Percentiles rank a stretch among this genome's conserved stretches.
phyloP scores from a whole-genome alignment of 116 monocot genomes.

The Zostera marina region DNA sequence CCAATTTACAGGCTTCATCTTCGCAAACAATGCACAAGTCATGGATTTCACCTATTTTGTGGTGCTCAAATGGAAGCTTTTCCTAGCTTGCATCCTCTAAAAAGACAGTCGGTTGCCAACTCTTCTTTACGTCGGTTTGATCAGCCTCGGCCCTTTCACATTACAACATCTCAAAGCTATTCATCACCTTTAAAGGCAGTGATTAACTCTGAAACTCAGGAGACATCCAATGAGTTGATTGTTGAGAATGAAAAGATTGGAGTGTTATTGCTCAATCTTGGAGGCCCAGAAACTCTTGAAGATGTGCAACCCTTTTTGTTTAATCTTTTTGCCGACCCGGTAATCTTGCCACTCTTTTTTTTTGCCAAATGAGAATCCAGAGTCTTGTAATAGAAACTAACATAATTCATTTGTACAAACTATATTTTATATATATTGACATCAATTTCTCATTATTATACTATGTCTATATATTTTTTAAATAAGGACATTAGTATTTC shows the following conservation, averaged over 20 bases:
- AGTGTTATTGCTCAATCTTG: slow-evolving; percentile 86
- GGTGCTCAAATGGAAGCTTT: slow-evolving; percentile 16
- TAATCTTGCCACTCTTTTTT: slow-evolving; percentile 13
- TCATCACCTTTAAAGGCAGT: slow-evolving; percentile 53
- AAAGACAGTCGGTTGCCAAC: slow-evolving; percentile 17
- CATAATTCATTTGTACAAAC: background rate
- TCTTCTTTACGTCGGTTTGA: slow-evolving; percentile 11
- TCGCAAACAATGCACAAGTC: slow-evolving; percentile 6
- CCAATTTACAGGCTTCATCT: background rate
- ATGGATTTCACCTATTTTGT: slow-evolving; percentile 10
- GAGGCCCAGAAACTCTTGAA: slow-evolving; percentile 93
- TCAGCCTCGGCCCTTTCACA: slow-evolving; percentile 8
- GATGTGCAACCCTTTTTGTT: slow-evolving; percentile 98
- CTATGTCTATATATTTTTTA: too few relatives aligned
- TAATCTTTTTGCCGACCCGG: slow-evolving; percentile 94
- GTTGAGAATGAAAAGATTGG: slow-evolving; percentile 66
- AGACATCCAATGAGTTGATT: slow-evolving; percentile 20
- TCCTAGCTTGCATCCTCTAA: slow-evolving; percentile 7
- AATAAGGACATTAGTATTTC: too few relatives aligned
- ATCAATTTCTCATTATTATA: background rate
- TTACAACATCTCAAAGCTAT: slow-evolving; percentile 13
- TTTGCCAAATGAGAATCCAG: background rate
- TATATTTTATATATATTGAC: background rate
- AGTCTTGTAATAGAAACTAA: background rate
- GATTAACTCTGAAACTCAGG: slow-evolving; percentile 31